A percentile compares a stretch with the other conserved stretches of the same genome.
Conservation (phyloP, 176 grass and related monocot genomes). For the Oryza punctata region DNA sequence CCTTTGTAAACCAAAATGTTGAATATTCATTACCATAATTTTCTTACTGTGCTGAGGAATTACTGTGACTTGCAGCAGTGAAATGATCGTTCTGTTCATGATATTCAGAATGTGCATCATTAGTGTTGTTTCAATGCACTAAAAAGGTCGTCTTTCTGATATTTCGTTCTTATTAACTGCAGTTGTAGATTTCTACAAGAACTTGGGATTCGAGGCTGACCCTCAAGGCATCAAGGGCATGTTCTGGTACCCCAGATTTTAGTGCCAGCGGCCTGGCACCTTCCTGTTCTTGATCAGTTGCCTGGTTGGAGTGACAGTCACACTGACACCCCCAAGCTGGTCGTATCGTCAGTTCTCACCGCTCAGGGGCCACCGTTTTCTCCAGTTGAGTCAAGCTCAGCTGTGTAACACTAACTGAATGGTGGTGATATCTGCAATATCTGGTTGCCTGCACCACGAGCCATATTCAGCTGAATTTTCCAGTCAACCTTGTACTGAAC, state of each 20-base stretch:
- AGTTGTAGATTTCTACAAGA: conserved; percentile 99
- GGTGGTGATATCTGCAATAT: not conserved
- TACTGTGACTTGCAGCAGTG: not conserved
- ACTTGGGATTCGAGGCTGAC: conserved; percentile 92
- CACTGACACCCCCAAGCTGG: not conserved
- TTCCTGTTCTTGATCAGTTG: not conserved
- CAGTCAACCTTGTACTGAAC: not conserved
- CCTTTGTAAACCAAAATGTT: not conserved
- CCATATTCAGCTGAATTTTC: not conserved
- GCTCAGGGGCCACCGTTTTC: not conserved
- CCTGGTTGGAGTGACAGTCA: not conserved
- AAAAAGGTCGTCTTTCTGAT: not conserved
- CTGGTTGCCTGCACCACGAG: not conserved
- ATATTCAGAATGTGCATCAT: not conserved
- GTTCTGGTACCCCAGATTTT: conserved; percentile 89
- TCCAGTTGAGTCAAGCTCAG: not conserved
- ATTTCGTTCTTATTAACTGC: conserved; percentile 34
- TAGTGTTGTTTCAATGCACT: conserved; percentile 25
- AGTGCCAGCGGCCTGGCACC: not conserved
- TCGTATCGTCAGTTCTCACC: not conserved
- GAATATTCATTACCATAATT: not conserved
- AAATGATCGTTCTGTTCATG: not conserved
- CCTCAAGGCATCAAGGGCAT: conserved; percentile 98
- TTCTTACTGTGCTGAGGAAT: not conserved
- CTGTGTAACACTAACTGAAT: not conserved